Conservation (phyloP, 2,329 filamentous ascomycete species). For the Cryphonectria nitschkei region DNA sequence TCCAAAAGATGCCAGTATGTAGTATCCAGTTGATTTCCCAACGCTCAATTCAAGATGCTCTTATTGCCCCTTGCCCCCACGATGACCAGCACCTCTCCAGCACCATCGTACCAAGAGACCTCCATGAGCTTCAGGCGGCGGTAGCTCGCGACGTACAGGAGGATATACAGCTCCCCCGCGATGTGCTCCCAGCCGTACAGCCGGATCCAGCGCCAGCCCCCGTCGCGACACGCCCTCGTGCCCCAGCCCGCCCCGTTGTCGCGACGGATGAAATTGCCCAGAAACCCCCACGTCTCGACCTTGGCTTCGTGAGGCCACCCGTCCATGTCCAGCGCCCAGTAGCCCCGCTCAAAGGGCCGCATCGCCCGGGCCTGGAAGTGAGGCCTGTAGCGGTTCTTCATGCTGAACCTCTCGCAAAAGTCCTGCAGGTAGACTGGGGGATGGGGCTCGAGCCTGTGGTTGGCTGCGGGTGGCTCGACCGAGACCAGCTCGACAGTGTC, state of each 20-base stretch:
- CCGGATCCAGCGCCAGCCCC: slow-evolving; percentile 53
- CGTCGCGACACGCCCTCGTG: slow-evolving; percentile 58
- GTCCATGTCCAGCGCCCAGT: slow-evolving; percentile 70
- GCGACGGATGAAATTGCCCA: slow-evolving; percentile 60
- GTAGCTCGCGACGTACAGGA: slow-evolving; percentile 74
- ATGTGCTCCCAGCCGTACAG: slow-evolving; percentile 81
- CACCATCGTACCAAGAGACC: slow-evolving; percentile 68
- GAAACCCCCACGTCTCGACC: slow-evolving; percentile 62
- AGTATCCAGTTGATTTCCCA: not conserved
- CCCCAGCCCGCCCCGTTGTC: slow-evolving; percentile 69
- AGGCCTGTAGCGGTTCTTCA: slow-evolving; percentile 59
- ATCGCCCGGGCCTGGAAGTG: slow-evolving; percentile 51
- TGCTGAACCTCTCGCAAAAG: slow-evolving; percentile 56
- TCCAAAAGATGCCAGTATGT: not conserved
- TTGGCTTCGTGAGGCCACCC: slow-evolving; percentile 56
- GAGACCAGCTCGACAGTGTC: slow-evolving; percentile 11
- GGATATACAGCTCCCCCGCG: slow-evolving; percentile 71
- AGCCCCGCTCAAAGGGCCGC: slow-evolving; percentile 70
- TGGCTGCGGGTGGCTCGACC: slow-evolving; percentile 53
- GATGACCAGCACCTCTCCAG: slow-evolving; percentile 55
- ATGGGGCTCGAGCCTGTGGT: slow-evolving; percentile 44
- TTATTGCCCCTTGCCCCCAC: slow-evolving; percentile 40
- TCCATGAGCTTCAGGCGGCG: slow-evolving; percentile 61
- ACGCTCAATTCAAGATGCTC: not conserved
- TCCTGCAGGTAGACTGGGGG: slow-evolving; percentile 52